Conservation (phyloP, 495 filamentous ascomycete genomes). For the Umbilicaria muhlenbergii region DNA sequence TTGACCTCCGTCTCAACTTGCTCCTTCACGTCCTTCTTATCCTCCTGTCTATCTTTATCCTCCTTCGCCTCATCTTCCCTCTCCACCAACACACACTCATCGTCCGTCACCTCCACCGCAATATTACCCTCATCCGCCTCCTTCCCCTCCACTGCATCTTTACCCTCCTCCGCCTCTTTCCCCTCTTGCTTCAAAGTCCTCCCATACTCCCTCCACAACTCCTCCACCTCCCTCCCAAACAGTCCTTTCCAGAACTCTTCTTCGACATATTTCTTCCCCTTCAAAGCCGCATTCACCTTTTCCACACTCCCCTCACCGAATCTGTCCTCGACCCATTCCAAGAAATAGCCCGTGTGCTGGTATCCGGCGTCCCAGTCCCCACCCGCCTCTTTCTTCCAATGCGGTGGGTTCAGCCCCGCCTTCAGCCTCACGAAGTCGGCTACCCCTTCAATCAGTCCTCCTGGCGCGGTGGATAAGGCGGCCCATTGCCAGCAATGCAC, state of each 20-base stretch:
- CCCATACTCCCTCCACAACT: slow-evolving; percentile 64
- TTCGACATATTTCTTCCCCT: slow-evolving; percentile 33
- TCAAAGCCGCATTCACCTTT: slow-evolving; percentile 14
- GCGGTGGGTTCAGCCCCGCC: slow-evolving; percentile 57
- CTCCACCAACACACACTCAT: slow-evolving; percentile 1
- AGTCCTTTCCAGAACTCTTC: slow-evolving; percentile 56
- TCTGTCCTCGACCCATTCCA: slow-evolving; percentile 35
- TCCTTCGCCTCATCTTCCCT: slow-evolving; percentile 15
- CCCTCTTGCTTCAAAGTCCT: slow-evolving; percentile 1
- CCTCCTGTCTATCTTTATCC: slow-evolving; percentile 11
- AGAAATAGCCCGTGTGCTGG: slow-evolving; percentile 81
- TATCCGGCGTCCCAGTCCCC: slow-evolving; percentile 83
- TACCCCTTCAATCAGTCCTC: slow-evolving; percentile 79
- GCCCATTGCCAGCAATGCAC: slow-evolving; percentile 93
- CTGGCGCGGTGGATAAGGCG: slow-evolving; percentile 44
- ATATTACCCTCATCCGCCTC: too few relatives aligned
- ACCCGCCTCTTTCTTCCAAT: slow-evolving; percentile 53
- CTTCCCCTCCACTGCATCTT: too few relatives aligned
- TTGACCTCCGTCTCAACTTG: slow-evolving; percentile 9
- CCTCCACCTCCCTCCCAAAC: slow-evolving; percentile 44
- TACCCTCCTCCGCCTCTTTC: too few relatives aligned
- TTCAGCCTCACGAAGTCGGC: slow-evolving; percentile 85
- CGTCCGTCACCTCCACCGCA: too few relatives aligned
- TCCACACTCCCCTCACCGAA: slow-evolving; percentile 12
- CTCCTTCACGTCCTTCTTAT: slow-evolving; percentile 5